These are phyloP conservation scores for Venturia pyrina DNA, from an alignment of 2,329 filamentous ascomycete genomes.

Conservation along the genomic window DNA sequence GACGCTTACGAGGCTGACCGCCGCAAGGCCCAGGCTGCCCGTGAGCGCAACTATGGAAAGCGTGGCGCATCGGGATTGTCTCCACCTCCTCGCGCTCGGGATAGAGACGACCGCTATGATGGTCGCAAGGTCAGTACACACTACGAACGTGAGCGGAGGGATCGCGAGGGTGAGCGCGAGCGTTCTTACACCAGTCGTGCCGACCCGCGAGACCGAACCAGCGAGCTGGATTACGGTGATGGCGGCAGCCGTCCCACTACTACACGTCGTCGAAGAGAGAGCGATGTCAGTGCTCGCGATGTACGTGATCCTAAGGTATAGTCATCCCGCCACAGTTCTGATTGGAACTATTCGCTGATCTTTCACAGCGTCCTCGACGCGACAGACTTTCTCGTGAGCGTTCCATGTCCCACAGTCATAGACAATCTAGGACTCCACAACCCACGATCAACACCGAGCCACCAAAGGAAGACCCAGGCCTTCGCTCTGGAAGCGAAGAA, in stretches of 20 bases:
- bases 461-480: constrained; percentile 45
- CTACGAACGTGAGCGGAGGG: constrained; percentile 79
- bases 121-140: constrained; percentile 54
- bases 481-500: constrained; percentile 88
- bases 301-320: constrained; percentile 31
- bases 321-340: neutral
- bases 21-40: constrained; percentile 83
- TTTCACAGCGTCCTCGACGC: neutral
- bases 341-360: constrained; percentile 15
- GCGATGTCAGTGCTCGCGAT: constrained; percentile 49
- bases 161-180: constrained; percentile 84
- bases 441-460: constrained; percentile 42
- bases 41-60: constrained; percentile 88
- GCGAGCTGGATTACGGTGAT: constrained; percentile 88
- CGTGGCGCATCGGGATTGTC: constrained; percentile 54
- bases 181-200: constrained; percentile 73
- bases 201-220: constrained; percentile 62
- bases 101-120: constrained; percentile 27
- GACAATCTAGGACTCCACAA: constrained; percentile 35
- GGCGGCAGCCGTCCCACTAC: constrained; percentile 32
- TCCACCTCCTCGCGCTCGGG: constrained; percentile 32
- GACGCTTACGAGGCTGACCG: constrained; percentile 95
- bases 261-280: constrained; percentile 63
- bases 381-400: constrained; percentile 40
- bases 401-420: constrained; percentile 46